Percentiles rank a stretch among this genome's conserved stretches.
Conservation (phyloP, 2,329 filamentous ascomycete genomes). For the Akanthomyces dipterigenus region DNA sequence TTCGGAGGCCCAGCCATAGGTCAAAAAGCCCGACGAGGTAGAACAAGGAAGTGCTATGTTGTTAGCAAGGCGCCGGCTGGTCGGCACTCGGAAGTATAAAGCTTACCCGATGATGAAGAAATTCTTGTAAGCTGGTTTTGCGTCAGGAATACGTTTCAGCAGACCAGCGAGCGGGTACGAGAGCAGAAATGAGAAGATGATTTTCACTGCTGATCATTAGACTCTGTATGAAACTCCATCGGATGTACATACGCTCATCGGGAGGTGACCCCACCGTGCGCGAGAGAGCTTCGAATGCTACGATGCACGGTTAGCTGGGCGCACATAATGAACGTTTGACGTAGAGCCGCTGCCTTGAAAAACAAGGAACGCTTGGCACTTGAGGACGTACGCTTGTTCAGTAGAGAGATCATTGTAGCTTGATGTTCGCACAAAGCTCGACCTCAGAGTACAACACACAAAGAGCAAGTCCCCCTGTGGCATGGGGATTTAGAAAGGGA, state of each 20-base stretch:
- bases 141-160: constrained; percentile 84
- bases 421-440: not conserved
- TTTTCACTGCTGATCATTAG: constrained; percentile 61
- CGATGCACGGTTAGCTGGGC: not conserved
- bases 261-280: constrained; percentile 35
- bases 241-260: constrained; percentile 36
- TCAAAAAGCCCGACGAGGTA: constrained; percentile 92
- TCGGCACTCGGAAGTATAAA: not conserved
- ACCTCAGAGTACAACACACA: too few species aligned
- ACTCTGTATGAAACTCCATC: not conserved
- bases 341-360: not conserved
- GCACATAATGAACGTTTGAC: not conserved
- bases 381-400: constrained; percentile 7
- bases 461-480: too few species aligned
- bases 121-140: constrained; percentile 78
- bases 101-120: constrained; percentile 69
- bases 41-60: constrained; percentile 66
- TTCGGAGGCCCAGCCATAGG: constrained; percentile 77
- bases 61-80: not conserved
- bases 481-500: not conserved
- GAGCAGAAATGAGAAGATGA: constrained; percentile 81
- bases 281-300: constrained; percentile 39
- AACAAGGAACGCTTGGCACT: not conserved
- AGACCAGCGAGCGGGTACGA: constrained; percentile 87
- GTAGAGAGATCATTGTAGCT: constrained; percentile 1